These are phyloP conservation scores for Aureoboletus auriporus DNA, from an alignment of 768 basidiomycete genomes.

Conservation along the genomic window DNA sequence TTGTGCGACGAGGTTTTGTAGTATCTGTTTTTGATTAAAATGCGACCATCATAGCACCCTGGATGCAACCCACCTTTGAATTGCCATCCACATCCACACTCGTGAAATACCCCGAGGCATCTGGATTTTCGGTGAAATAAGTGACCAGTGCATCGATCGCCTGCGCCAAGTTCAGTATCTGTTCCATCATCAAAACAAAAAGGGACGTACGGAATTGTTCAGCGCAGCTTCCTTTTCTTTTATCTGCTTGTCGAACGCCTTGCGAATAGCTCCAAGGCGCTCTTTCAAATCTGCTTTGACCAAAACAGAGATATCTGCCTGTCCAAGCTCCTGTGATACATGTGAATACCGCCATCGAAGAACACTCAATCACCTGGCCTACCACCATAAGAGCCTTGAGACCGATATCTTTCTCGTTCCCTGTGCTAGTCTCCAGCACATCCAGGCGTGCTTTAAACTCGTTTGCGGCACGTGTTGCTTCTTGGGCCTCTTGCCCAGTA, in stretches of 20 bases:
- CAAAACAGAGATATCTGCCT: slow-evolving; percentile 84
- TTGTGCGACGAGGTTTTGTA: slow-evolving; percentile 70
- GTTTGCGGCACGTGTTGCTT: slow-evolving; percentile 66
- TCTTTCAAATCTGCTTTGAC: slow-evolving; percentile 79
- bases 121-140: slow-evolving; percentile 76
- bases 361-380: slow-evolving; percentile 25
- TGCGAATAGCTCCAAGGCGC: slow-evolving; percentile 63
- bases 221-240: slow-evolving; percentile 78
- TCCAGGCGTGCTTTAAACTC: slow-evolving; percentile 60
- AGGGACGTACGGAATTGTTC: slow-evolving; percentile 64
- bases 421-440: slow-evolving; percentile 52
- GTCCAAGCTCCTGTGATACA: slow-evolving; percentile 70
- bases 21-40: slow-evolving; percentile 42
- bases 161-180: slow-evolving; percentile 33
- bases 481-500: slow-evolving; percentile 90
- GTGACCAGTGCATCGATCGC: slow-evolving; percentile 64
- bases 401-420: slow-evolving; percentile 82
- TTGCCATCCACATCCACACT: slow-evolving; percentile 78
- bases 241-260: slow-evolving; percentile 77
- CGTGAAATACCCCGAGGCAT: slow-evolving; percentile 66
- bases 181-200: background rate
- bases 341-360: background rate
- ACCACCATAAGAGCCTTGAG: slow-evolving; percentile 80
- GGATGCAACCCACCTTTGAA: slow-evolving; percentile 58
- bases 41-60: background rate